Evolutionary conservation across 2,329 filamentous ascomycete species (phyloP).

Genomic region (Nothophoma quercina): DNA sequence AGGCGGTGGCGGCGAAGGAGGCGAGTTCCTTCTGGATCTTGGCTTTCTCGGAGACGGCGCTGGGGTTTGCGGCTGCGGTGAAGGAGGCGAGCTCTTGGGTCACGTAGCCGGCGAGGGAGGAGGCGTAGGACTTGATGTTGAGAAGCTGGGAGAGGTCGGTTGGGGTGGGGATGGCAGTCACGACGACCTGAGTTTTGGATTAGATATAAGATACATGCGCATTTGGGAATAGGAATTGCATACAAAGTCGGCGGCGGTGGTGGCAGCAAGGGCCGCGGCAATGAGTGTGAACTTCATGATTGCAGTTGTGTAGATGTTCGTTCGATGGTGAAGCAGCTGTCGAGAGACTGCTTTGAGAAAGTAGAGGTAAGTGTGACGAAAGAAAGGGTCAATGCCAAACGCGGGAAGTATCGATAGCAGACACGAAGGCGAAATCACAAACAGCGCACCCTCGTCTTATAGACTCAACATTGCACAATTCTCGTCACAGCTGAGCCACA

Average conservation of each 20-base stretch:
- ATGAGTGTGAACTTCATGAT: constrained; percentile 31
- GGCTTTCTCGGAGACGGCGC: constrained; percentile 20
- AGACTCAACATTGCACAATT: constrained; percentile 6
- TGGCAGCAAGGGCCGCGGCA: constrained; percentile 27
- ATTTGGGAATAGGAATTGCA: too few species aligned
- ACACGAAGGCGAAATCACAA: background rate
- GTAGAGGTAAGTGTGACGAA: background rate
- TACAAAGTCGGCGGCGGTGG: constrained; percentile 30
- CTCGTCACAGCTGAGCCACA: constrained; percentile 16
- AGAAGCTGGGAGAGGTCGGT: constrained; percentile 25
- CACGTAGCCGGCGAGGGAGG: constrained; percentile 22
- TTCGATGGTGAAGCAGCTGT: background rate
- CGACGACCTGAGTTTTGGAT: too few species aligned
- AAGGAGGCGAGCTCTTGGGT: constrained; percentile 22
- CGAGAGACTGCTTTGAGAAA: background rate
- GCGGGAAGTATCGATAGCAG: constrained; percentile 1
- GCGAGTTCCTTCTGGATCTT: constrained; percentile 29
- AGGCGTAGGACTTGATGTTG: constrained; percentile 27
- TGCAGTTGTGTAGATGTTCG: background rate
- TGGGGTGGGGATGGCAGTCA: constrained; percentile 24
- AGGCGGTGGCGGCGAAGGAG: constrained; percentile 32
- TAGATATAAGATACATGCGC: too few species aligned
- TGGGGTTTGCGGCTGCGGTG: constrained; percentile 19
- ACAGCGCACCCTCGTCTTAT: constrained; percentile 17
- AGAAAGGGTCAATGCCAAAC: background rate